A percentile compares a stretch with the other conserved stretches of the same genome.
Conservation (phyloP, 2,329 filamentous ascomycete species). For the Diaporthe sp. region DNA sequence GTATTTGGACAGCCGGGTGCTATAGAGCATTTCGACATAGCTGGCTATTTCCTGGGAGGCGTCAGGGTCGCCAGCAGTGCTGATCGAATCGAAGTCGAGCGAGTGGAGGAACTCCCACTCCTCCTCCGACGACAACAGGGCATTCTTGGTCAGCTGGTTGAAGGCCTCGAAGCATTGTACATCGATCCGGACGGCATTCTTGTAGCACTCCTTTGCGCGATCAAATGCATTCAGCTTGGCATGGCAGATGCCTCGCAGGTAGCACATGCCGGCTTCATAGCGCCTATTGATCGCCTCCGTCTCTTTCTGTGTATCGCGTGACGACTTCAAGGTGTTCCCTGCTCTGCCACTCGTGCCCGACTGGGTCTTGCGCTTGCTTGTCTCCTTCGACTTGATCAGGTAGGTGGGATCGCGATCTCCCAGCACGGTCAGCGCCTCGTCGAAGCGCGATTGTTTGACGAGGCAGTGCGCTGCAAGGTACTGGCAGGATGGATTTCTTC, state of each 20-base stretch:
- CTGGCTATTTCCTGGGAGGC: slow-evolving; percentile 88
- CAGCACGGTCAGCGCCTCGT: slow-evolving; percentile 87
- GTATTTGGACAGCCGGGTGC: slow-evolving; percentile 95
- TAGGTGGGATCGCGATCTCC: slow-evolving; percentile 96
- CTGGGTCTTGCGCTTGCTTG: slow-evolving; percentile 79
- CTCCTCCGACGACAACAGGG: slow-evolving; percentile 86
- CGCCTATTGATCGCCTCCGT: slow-evolving; percentile 83
- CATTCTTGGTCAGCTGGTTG: slow-evolving; percentile 97
- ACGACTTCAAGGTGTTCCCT: slow-evolving; percentile 35
- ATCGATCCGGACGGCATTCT: slow-evolving; percentile 95
- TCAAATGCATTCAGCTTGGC: slow-evolving; percentile 98
- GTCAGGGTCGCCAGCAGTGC: slow-evolving; percentile 69
- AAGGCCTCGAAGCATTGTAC: slow-evolving; percentile 99
- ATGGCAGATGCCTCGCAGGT: slow-evolving; percentile 91
- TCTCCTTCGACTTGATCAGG: slow-evolving; percentile 74
- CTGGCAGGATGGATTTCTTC: slow-evolving; percentile 86
- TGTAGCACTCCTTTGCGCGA: slow-evolving; percentile 97
- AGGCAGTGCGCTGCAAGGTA: slow-evolving; percentile 96
- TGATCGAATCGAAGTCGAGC: slow-evolving; percentile 89
- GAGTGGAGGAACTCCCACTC: slow-evolving; percentile 92
- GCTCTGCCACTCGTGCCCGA: slow-evolving; percentile 55
- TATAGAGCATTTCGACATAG: slow-evolving; percentile 97
- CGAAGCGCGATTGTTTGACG: slow-evolving; percentile 90
- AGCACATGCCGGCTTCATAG: slow-evolving; percentile 98
- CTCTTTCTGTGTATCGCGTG: slow-evolving; percentile 53